Conservation (phyloP, 805 yeast genomes). For the Blastobotrys muscicola region DNA sequence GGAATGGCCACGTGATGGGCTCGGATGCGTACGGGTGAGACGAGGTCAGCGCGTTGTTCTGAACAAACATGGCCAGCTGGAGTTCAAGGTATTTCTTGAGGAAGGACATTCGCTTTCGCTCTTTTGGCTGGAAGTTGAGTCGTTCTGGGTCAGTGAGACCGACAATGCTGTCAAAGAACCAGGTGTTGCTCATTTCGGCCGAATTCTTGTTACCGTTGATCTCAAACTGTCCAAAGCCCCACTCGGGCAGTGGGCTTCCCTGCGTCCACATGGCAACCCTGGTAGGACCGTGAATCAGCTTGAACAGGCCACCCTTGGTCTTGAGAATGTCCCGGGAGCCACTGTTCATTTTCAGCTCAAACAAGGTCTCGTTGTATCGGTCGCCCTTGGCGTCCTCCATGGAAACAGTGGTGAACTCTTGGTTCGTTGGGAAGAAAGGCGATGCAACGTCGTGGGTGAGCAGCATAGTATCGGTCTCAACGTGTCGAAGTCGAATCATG, state of each 20-base stretch:
- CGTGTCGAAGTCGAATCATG: slow-evolving; percentile 68
- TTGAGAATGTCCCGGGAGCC: slow-evolving; percentile 46
- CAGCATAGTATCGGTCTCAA: slow-evolving; percentile 67
- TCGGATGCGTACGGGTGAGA: slow-evolving; percentile 94
- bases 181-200: slow-evolving; percentile 53
- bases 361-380: slow-evolving; percentile 65
- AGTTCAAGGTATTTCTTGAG: slow-evolving; percentile 82
- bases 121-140: slow-evolving; percentile 53
- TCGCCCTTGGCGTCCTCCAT: slow-evolving; percentile 48
- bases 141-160: slow-evolving; percentile 54
- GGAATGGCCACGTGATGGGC: slow-evolving; percentile 87
- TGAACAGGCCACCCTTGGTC: slow-evolving; percentile 61
- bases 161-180: slow-evolving; percentile 67
- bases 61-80: slow-evolving; percentile 82
- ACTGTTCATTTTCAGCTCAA: slow-evolving; percentile 56
- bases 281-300: slow-evolving; percentile 73
- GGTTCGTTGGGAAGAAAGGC: slow-evolving; percentile 84
- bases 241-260: slow-evolving; percentile 78
- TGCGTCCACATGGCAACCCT: slow-evolving; percentile 94
- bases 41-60: slow-evolving; percentile 76
- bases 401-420: slow-evolving; percentile 74
- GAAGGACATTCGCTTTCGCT: slow-evolving; percentile 57
- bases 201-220: slow-evolving; percentile 88
- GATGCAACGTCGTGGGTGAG: slow-evolving; percentile 95
- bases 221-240: slow-evolving; percentile 91